phyloP scores from a whole-genome alignment of 306 rosid species.

The Luffa acutangula region DNA sequence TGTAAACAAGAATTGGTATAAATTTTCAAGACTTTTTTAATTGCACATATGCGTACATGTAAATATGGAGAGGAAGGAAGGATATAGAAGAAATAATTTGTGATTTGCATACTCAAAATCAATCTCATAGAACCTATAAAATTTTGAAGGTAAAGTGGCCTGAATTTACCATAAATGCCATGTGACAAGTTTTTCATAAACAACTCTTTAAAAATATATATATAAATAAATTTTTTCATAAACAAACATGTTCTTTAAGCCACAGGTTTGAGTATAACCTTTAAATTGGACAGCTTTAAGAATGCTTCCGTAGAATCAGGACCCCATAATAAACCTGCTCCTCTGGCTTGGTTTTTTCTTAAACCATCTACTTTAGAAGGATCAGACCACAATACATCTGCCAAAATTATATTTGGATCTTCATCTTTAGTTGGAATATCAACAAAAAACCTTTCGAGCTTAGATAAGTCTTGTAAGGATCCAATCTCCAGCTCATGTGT shows the following conservation, averaged over 20 bases:
- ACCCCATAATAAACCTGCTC: constrained; percentile 79
- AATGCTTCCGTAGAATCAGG: constrained; percentile 81
- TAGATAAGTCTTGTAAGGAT: constrained; percentile 58
- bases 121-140: neutral
- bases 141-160: neutral
- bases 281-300: constrained; percentile 55
- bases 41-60: neutral
- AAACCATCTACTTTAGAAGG: constrained; percentile 67
- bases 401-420: constrained; percentile 52
- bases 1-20: neutral
- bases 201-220: too few relatives aligned
- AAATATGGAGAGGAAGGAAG: neutral
- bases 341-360: constrained; percentile 42
- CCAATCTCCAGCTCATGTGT: constrained; percentile 51
- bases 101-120: neutral
- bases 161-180: neutral
- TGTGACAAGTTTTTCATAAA: neutral
- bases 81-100: neutral
- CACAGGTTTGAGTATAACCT: constrained; percentile 36
- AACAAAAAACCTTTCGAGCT: constrained; percentile 39
- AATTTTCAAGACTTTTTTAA: neutral
- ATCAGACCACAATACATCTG: constrained; percentile 79
- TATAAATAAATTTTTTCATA: neutral
- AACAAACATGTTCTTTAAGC: neutral
- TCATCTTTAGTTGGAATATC: constrained; percentile 49